Evolutionary conservation across 129 eudicot species (phyloP), one percentile per base, ranked within the genome.

Genomic region (Rutidosis leptorrhynchoides): DNA sequence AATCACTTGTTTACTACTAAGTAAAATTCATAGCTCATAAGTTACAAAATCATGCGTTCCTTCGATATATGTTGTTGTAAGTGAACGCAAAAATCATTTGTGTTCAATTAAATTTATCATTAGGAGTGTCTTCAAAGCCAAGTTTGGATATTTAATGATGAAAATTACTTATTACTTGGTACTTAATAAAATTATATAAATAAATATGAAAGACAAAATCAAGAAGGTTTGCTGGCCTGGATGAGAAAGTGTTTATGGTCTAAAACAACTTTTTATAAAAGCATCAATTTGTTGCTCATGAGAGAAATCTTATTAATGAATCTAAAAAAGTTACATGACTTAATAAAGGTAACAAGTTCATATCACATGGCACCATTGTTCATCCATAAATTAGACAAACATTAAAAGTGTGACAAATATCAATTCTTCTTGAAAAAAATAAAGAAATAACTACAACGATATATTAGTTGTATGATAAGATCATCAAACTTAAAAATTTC

Each of bases 181-280:
- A 11, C 10, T 35, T 25, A n/a, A 5, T 17, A 61, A 22, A 52
- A 26, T 29, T 25, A n/a, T n/a, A n/a, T n/a, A n/a, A n/a, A 43
- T 7, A 6, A 52, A 64, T 24, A 22, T 9, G 27, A 70, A 17
- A 42, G 27, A 15, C 33, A 46, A 58, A 28, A 23, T 6, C 42
- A 58, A 58, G 57, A 69, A 24, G 4, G 30, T 10, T 69, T 28
- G 48, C 29, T 62, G 37, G 62, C 52, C 32, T 72, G 53, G 40
- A 61, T 52, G 63, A 72, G 77, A 72, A 62, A 72, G 77, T 72
- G 58, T 52, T 62, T 71, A 32, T 49, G 53, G 69, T 52, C 77
- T 70, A 62, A 49, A 72, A 37, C 63, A 30, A 60, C 64, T 72
- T 72, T 61, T 32, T 23, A 72, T 28, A 62, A 72, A 62, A 72